Conservation (phyloP, 805 yeast species). For the Nakazawaea sp. region DNA sequence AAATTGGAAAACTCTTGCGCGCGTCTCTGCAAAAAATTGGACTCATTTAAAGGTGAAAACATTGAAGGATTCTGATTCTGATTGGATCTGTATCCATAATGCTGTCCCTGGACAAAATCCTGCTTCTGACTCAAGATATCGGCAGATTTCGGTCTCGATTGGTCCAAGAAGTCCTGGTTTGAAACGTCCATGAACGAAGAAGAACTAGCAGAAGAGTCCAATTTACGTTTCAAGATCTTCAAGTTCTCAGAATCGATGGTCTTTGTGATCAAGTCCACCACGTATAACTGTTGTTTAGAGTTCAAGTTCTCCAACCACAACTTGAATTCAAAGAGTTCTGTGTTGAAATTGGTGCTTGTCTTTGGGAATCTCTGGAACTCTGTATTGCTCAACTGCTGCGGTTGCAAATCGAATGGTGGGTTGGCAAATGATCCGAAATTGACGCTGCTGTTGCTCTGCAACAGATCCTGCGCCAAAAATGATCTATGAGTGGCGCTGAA, state of each 20-base stretch:
- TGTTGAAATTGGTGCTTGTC: conserved; percentile 5
- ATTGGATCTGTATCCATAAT: background rate
- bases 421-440: too few relatives aligned
- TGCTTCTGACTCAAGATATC: conserved; percentile 16
- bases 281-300: conserved; percentile 10
- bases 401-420: background rate
- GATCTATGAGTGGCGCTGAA: background rate
- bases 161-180: conserved; percentile 7
- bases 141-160: conserved; percentile 33
- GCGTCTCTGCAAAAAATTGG: background rate
- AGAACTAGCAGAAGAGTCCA: conserved; percentile 2
- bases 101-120: background rate
- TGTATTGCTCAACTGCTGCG: background rate
- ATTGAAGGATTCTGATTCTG: background rate
- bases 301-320: conserved; percentile 11
- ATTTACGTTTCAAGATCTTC: conserved; percentile 9
- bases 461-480: too few relatives aligned
- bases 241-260: conserved; percentile 9
- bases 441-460: too few relatives aligned
- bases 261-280: conserved; percentile 11
- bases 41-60: background rate
- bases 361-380: conserved; percentile 2
- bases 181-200: conserved; percentile 1
- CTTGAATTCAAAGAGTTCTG: conserved; percentile 10
- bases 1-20: background rate